phyloP scores from a whole-genome alignment of 176 grass and related monocot genomes.

The Saccharum officinarum region DNA sequence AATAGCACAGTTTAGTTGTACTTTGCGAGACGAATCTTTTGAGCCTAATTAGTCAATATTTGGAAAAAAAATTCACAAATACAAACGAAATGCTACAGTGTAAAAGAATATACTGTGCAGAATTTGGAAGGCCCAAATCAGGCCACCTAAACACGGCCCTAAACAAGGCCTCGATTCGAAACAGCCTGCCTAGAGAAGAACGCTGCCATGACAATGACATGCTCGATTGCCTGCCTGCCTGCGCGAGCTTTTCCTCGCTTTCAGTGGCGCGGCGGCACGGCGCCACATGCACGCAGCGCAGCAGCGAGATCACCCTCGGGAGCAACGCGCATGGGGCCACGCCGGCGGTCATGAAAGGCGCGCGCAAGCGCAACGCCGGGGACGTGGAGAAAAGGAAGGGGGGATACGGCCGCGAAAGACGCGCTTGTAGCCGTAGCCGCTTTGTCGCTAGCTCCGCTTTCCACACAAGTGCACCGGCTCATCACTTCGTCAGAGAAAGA shows the following conservation, averaged over 20 bases:
- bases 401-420: slow-evolving; percentile 12
- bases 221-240: too few species aligned
- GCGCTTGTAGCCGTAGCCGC: not conserved
- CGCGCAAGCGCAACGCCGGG: not conserved
- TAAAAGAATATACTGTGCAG: too few species aligned
- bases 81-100: too few species aligned
- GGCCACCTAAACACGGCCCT: too few species aligned
- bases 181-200: too few species aligned
- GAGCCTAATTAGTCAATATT: too few species aligned
- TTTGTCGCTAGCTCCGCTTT: not conserved
- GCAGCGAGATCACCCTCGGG: not conserved
- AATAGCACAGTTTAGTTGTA: too few species aligned
- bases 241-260: slow-evolving; percentile 22
- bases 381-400: not conserved
- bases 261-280: not conserved
- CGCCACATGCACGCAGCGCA: not conserved
- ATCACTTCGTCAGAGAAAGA: not conserved
- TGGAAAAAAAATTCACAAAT: too few species aligned
- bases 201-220: too few species aligned
- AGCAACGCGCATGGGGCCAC: not conserved
- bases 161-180: too few species aligned
- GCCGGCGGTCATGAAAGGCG: slow-evolving; percentile 17
- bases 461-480: not conserved
- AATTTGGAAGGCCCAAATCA: too few species aligned
- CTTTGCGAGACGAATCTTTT: too few species aligned